phyloP scores from a whole-genome alignment of 345 rosid genomes.

The Psidium friedrichsthalianum region DNA sequence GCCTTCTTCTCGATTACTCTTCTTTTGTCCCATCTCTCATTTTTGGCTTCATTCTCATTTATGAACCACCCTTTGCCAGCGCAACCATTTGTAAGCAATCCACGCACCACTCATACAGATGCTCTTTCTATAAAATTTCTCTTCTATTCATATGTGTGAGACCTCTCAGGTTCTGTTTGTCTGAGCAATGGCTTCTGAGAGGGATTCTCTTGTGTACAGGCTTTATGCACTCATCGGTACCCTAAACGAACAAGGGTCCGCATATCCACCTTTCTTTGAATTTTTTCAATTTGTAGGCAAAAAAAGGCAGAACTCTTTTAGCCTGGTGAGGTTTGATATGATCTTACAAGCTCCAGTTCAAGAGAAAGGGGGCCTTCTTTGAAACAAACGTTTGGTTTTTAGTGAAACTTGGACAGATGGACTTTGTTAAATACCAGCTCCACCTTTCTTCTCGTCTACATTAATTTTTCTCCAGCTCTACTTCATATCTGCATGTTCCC shows the following conservation, averaged over 20 bases:
- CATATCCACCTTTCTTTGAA: background rate
- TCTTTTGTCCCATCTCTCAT: background rate
- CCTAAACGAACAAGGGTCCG: background rate
- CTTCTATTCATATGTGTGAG: background rate
- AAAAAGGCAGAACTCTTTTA: background rate
- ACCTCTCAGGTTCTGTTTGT: background rate
- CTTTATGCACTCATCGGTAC: background rate
- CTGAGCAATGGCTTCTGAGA: background rate
- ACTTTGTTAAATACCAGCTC: background rate
- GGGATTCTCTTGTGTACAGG: background rate
- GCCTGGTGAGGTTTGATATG: background rate
- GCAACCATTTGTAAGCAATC: background rate
- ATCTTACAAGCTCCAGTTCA: background rate
- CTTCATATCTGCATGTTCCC: background rate
- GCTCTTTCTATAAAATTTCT: background rate
- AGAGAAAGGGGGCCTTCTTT: background rate
- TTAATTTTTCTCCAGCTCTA: background rate
- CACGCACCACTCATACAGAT: background rate
- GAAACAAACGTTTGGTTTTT: background rate
- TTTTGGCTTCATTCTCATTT: background rate
- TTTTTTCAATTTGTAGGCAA: background rate
- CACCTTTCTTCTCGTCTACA: background rate
- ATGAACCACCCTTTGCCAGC: background rate
- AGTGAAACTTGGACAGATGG: background rate
- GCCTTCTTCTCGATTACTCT: background rate